These are phyloP conservation scores for Penicillium crustosum DNA, from an alignment of 2,329 filamentous ascomycete genomes.

Conservation along the genomic window DNA sequence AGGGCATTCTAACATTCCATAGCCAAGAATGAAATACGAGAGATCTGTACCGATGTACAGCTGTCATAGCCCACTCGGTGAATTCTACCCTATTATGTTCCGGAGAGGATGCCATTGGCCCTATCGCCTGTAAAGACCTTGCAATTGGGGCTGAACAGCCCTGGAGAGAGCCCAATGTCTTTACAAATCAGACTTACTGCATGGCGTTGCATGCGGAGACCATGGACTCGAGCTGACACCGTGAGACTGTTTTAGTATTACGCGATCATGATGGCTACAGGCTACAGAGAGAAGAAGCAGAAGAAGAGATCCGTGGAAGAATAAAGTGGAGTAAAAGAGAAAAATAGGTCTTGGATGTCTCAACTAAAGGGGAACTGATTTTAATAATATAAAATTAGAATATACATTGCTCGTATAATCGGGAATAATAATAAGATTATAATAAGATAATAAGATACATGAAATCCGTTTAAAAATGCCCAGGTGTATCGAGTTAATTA, in stretches of 20 bases:
- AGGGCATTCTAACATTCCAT: slow-evolving; percentile 3
- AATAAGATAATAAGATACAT: too few relatives aligned
- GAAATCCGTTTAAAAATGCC: too few relatives aligned
- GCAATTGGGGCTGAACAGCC: slow-evolving; percentile 15
- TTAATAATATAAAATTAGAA: slow-evolving; percentile 2
- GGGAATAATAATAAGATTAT: not conserved
- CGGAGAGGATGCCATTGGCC: slow-evolving; percentile 22
- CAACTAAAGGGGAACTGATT: not conserved
- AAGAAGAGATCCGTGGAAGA: not conserved
- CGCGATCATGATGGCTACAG: not conserved
- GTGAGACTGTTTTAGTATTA: slow-evolving; percentile 1
- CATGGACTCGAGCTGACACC: slow-evolving; percentile 2
- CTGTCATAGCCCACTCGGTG: slow-evolving; percentile 6
- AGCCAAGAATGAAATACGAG: slow-evolving; percentile 11
- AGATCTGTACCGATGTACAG: not conserved
- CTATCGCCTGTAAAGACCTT: slow-evolving; percentile 9
- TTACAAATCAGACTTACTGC: not conserved
- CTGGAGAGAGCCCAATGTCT: not conserved
- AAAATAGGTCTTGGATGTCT: not conserved
- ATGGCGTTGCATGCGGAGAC: not conserved
- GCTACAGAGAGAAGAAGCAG: not conserved
- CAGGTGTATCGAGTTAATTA: slow-evolving; percentile 1
- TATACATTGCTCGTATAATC: not conserved
- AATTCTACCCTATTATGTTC: slow-evolving; percentile 12
- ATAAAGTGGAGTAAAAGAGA: slow-evolving; percentile 3